Evolutionary conservation across 2,329 filamentous ascomycete genomes (phyloP), one percentile per base, ranked within the genome.

Genomic region (Fusarium fujikuroi): DNA sequence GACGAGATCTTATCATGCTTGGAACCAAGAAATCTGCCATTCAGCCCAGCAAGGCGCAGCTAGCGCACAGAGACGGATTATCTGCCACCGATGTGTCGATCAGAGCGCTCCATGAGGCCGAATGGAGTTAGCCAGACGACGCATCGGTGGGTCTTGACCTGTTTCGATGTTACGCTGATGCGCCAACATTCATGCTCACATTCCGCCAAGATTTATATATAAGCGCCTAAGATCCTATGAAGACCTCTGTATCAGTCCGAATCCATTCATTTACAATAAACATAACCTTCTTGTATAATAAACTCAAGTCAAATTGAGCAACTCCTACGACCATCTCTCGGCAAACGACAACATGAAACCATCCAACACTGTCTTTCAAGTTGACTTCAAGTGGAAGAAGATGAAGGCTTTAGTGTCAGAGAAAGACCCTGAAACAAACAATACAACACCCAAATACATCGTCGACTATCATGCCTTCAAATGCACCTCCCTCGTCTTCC

Each of bases 371-470:
- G 54, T 40, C 7, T 46, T 75, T 18, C 50, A 61, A 36, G 58
- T 76, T 10, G 62, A 76, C 60, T 76, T 66, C 43, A 66, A 68
- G 9, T 76, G 74, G 74, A 70, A 67, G 19, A 72, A 70, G 44
- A 49, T 59, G 23, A 69, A 72, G 34, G 59, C 68, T 15, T 39
- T 69, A 9, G 59, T 75, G 25, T 65, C 63, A 3, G 62, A 75
- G 30, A 52, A 56, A 25, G 40, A 53, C 15, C 53, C 47, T 5
- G 56, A 65, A 9, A 28, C 36, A 2, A 40, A 74, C 11, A 46
- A 14, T n/a, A 21, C 60, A 16, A 63, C 50, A 0, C 72, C 75
- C 6, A 50, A 68, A 16, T 77, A 74, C 52, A 60, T 59, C 19
- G 46, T 66, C 40, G 66, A 74, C 25, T 75, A 66, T 58, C 60